phyloP scores from a whole-genome alignment of 495 filamentous ascomycete genomes.

The Penicillium subrubescens region DNA sequence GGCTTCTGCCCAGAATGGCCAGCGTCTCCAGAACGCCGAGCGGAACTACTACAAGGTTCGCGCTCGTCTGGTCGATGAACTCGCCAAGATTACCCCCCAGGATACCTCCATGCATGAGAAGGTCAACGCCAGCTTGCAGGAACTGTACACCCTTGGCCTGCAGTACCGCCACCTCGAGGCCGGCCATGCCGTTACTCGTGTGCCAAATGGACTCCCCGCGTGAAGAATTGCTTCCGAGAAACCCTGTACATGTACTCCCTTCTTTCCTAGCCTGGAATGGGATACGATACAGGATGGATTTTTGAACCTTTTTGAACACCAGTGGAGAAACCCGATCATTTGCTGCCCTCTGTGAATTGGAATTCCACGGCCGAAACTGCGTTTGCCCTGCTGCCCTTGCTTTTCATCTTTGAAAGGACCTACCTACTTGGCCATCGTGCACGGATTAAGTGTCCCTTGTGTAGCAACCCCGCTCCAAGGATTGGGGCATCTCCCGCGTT shows the following conservation, averaged over 20 bases:
- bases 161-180: constrained; percentile 51
- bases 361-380: neutral
- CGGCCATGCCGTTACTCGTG: constrained; percentile 44
- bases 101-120: constrained; percentile 49
- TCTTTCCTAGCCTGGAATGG: neutral
- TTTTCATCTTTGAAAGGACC: constrained; percentile 1
- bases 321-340: constrained; percentile 8
- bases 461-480: neutral
- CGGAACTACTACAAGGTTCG: constrained; percentile 49
- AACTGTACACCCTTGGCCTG: constrained; percentile 48
- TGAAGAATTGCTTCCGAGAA: constrained; percentile 26
- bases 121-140: constrained; percentile 52
- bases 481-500: no score
- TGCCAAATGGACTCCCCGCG: constrained; percentile 38
- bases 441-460: neutral
- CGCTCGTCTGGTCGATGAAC: constrained; percentile 43
- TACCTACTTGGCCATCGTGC: neutral
- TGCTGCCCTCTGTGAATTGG: neutral
- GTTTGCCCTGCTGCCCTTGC: neutral
- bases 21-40: constrained; percentile 49
- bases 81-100: constrained; percentile 45
- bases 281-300: constrained; percentile 5
- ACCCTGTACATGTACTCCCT: constrained; percentile 1
- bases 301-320: neutral
- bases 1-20: constrained; percentile 40